Evolutionary conservation across 2,329 filamentous ascomycete genomes (phyloP).

Genomic region (Teratosphaeria epicoccoides): DNA sequence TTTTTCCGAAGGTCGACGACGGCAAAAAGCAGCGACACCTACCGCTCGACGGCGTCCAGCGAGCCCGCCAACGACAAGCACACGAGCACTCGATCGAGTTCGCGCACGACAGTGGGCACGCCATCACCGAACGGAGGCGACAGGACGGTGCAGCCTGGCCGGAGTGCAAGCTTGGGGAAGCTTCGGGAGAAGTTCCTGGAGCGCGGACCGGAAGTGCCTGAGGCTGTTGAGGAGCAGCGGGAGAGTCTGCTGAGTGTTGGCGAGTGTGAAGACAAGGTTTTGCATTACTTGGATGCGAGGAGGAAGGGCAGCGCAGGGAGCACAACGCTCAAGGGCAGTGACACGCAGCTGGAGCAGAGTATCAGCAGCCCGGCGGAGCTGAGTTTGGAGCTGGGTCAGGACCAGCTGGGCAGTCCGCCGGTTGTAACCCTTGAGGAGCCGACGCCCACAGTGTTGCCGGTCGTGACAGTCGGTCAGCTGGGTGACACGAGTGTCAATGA

Average conservation of each 20-base stretch:
- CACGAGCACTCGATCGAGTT: not conserved
- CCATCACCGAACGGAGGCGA: not conserved
- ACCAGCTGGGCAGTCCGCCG: constrained; percentile 7
- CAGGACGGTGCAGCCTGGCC: not conserved
- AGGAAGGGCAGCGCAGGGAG: not conserved
- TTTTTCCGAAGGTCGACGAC: constrained; percentile 13
- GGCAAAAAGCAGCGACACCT: constrained; percentile 12
- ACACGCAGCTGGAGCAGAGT: not conserved
- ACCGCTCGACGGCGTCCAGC: constrained; percentile 11
- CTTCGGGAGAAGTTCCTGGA: constrained; percentile 14
- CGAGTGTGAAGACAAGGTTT: constrained; percentile 6
- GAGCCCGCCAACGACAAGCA: constrained; percentile 4
- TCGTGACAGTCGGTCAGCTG: not conserved
- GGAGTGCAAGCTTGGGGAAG: constrained; percentile 6
- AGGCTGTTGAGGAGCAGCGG: constrained; percentile 10
- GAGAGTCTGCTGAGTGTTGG: constrained; percentile 6
- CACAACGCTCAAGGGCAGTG: not conserved
- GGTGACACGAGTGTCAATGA: not conserved
- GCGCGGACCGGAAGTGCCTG: constrained; percentile 7
- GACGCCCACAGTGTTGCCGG: constrained; percentile 14
- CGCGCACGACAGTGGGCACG: not conserved
- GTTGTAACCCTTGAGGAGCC: constrained; percentile 17
- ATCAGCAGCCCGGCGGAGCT: constrained; percentile 1
- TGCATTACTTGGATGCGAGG: not conserved
- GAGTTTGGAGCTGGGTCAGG: constrained; percentile 1